Percentiles rank a stretch among this genome's conserved stretches.
Conservation (phyloP, 352 stramenopile genomes). For the Globisporangium cylindrosporum region DNA sequence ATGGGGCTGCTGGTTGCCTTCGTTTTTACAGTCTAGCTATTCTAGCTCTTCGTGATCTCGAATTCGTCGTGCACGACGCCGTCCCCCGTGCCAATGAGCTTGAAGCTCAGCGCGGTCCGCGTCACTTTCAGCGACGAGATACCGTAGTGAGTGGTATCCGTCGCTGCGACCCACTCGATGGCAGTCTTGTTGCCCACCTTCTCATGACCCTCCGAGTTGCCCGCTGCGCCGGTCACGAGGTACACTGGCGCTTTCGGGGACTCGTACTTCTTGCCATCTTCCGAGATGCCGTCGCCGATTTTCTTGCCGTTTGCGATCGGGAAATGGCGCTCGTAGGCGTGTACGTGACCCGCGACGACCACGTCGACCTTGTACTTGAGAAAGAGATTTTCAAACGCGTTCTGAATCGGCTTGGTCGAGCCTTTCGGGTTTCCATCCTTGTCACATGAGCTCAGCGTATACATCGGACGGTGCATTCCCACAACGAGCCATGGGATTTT, state of each 20-base stretch:
- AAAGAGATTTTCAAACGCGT: slow-evolving; percentile 79
- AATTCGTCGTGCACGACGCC: neutral
- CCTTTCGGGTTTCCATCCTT: slow-evolving; percentile 18
- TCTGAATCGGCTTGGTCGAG: slow-evolving; percentile 35
- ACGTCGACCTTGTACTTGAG: slow-evolving; percentile 86
- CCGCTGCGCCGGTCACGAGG: slow-evolving; percentile 55
- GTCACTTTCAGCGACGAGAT: slow-evolving; percentile 35
- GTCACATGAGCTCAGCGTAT: slow-evolving; percentile 22
- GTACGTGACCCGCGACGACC: slow-evolving; percentile 80
- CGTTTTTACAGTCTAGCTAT: neutral
- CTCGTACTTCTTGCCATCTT: slow-evolving; percentile 49
- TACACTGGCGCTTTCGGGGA: slow-evolving; percentile 65
- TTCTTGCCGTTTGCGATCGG: slow-evolving; percentile 47
- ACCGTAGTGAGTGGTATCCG: slow-evolving; percentile 45
- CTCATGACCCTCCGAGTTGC: slow-evolving; percentile 52
- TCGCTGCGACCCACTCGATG: slow-evolving; percentile 39
- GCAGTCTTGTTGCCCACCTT: slow-evolving; percentile 12
- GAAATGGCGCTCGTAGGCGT: slow-evolving; percentile 81
- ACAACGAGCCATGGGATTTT: slow-evolving; percentile 55
- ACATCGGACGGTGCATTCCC: slow-evolving; percentile 45
- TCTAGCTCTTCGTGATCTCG: slow-evolving; percentile 2
- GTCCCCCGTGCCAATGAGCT: neutral
- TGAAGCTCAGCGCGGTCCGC: slow-evolving; percentile 2
- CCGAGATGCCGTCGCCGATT: slow-evolving; percentile 44
- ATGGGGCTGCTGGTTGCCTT: neutral